phyloP scores from a whole-genome alignment of 1,284 basidiomycete genomes.

The Malassezia brasiliensis region DNA sequence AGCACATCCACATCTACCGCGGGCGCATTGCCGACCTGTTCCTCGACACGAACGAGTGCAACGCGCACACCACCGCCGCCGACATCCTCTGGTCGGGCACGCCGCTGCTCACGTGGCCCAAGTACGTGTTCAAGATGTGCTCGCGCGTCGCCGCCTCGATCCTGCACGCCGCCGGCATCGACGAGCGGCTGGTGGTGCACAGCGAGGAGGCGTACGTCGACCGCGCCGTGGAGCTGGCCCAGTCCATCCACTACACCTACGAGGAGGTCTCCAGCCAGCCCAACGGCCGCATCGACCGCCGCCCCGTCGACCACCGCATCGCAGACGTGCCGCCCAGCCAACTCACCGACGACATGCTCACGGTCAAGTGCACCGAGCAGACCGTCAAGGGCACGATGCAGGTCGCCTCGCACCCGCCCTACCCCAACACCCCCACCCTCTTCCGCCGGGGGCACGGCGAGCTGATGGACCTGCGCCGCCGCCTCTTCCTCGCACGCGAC shows the following conservation, averaged over 20 bases:
- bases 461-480: slow-evolving; percentile 23
- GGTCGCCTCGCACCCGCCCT: neutral
- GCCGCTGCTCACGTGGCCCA: slow-evolving; percentile 57
- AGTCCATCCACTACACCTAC: slow-evolving; percentile 48
- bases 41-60: slow-evolving; percentile 60
- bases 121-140: slow-evolving; percentile 57
- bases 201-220: slow-evolving; percentile 55
- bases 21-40: slow-evolving; percentile 57
- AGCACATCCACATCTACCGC: slow-evolving; percentile 56
- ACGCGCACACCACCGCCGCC: slow-evolving; percentile 58
- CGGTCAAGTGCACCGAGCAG: neutral
- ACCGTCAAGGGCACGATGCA: neutral
- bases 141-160: slow-evolving; percentile 58
- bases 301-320: neutral
- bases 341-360: neutral
- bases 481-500: slow-evolving; percentile 51
- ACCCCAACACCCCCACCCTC: neutral
- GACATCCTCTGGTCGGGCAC: slow-evolving; percentile 60
- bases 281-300: neutral
- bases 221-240: slow-evolving; percentile 54
- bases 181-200: slow-evolving; percentile 55
- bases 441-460: slow-evolving; percentile 19
- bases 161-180: slow-evolving; percentile 56
- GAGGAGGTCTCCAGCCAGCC: neutral
- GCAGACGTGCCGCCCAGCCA: neutral